Base-by-base conservation (phyloP, 129 eudicot genomes). In the Artemisia annua region DNA sequence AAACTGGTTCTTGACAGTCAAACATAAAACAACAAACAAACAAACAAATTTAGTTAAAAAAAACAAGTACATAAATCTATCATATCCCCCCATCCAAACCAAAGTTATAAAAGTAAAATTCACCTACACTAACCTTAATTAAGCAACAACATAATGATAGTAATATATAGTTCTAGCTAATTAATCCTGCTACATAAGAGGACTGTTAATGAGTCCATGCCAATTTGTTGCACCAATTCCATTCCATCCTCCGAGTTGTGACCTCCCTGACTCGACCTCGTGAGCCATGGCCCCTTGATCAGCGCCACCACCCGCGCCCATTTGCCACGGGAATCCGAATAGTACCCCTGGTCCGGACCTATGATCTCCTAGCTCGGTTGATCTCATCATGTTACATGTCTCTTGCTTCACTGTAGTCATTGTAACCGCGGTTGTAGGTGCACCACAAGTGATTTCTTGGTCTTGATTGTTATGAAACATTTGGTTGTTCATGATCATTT, bases 251-350 rank as follows among this genome's bases (percentile, higher is more conserved):
- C 84, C 84, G 63, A 75, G 80, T 59, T 82, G 84, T 57, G 82
- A 78, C 63, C 86, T 84, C 17, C 87, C 85, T 13, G 85, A 80
- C 56, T 87, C 89, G 63, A 87, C 85, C 63, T 82, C 85, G 57
- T 78, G 82, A 57, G 48, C 85, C 81, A 80, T 56, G 58, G 17
- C 80, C 30, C 78, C 85, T 28, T 81, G 75, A 53, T 78, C 83
- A 48, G 70, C 87, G 43, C 85, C 81, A 57, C 78, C 83, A 66
- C 85, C 89, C 15, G 81, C 83, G 18, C 85, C 83, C 69, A 84
- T 73, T 76, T 87, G 93, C 93, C 93, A 87, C 50, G 93, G 93
- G 68, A 79, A 82, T 76, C 93, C 93, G 87, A 89, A 87, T 53
- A 87, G 75, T 43, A 87, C 85, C 82, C 89, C 83, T 52, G 70